Base-by-base conservation (phyloP, 805 yeast species). In the Zygoascus biomembranicola region DNA sequence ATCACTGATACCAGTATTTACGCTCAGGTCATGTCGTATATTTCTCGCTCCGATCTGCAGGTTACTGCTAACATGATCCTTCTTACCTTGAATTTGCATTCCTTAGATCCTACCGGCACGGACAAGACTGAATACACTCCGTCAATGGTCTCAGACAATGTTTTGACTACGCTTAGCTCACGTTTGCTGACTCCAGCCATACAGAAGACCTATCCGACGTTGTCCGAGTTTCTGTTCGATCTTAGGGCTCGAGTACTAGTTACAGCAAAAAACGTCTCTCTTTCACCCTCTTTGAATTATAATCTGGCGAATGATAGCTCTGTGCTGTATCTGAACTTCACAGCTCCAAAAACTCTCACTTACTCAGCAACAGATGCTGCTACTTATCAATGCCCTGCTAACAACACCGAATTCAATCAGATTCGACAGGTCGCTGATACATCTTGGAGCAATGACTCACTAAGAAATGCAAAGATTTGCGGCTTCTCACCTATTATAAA, bases 401-500 rank as follows among this genome's bases (percentile, higher is more conserved):
- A 46, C 23, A 5, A 18, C 35, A 6, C 43, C 20, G n/a, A 20
- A 14, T 14, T 20, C 31, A 43, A 35, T 19, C 42, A 57, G 57
- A 66, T 31, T 60, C 18, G 5, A 5, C 26, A 32, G 18, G 18
- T 13, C 10, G 31, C 64, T 0, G 59, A 57, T 0, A 37, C 46
- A 11, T 70, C 73, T 0, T 84, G 78, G 61, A 66, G 76, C 0
- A 58, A 69, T 14, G 55, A 53, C 0, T 58, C 76, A 1, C 68
- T 82, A 42, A 61, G 63, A 42, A 58, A 68, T 1, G 73, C 73
- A 45, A 64, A 82, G 4, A 55, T 66, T 19, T 75, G 84, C 59
- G 97, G 97, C 0, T 77, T 71, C 51, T 75, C 87, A 0, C 89
- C 96, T 0, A 74, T 88, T 0, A 64, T 89, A 31, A 68, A 77